phyloP scores from a whole-genome alignment of 1,284 basidiomycete species.

The Cutaneotrichosporon cavernicola region DNA sequence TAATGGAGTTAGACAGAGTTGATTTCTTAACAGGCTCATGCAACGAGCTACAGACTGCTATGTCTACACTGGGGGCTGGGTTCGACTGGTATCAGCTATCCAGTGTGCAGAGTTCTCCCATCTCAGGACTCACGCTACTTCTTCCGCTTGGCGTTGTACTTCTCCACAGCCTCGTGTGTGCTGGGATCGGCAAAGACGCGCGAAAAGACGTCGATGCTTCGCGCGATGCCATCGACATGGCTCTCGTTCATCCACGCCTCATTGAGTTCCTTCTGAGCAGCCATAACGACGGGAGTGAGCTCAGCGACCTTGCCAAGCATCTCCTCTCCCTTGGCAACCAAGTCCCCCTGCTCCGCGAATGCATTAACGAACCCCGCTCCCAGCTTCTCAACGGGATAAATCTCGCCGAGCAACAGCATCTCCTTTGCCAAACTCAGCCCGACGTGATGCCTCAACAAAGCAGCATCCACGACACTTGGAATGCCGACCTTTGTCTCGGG shows the following conservation, averaged over 20 bases:
- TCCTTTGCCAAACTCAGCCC: conserved; percentile 21
- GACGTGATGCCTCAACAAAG: conserved; percentile 20
- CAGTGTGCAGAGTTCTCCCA: not conserved
- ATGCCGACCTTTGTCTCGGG: conserved; percentile 29
- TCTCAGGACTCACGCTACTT: conserved; percentile 8
- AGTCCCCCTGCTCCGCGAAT: conserved; percentile 8
- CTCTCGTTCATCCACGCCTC: conserved; percentile 23
- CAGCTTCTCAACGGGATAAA: conserved; percentile 17
- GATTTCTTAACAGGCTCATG: not conserved
- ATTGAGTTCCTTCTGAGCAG: conserved; percentile 24
- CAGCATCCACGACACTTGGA: conserved; percentile 23
- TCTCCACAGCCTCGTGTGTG: conserved; percentile 22
- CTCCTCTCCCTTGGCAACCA: conserved; percentile 7
- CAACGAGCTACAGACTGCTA: not conserved
- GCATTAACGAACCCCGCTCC: conserved; percentile 17
- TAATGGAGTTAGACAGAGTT: not conserved
- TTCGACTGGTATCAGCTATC: not conserved
- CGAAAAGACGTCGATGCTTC: conserved; percentile 24
- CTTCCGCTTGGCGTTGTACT: conserved; percentile 21
- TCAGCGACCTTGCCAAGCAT: conserved; percentile 21
- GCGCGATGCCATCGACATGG: conserved; percentile 13
- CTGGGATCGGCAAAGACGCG: conserved; percentile 18
- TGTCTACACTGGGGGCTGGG: not conserved
- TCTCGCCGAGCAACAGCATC: conserved; percentile 25
- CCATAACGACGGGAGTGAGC: conserved; percentile 24